Base-by-base conservation (phyloP, 2,329 filamentous ascomycete genomes). In the Arthrobotrys conoides region DNA sequence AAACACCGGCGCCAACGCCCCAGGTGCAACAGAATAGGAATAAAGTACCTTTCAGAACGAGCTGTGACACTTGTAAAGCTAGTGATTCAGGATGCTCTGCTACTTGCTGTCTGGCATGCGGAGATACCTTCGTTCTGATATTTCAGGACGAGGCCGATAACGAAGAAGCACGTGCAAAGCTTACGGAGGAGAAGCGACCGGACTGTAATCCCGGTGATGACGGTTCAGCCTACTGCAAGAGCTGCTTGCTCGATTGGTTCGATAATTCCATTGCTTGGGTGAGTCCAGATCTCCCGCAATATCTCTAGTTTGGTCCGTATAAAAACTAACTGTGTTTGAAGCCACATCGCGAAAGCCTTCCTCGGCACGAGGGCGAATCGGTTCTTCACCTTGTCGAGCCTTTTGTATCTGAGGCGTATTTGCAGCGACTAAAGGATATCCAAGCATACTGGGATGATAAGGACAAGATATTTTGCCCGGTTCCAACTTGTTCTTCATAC, bases 401-500 rank as follows among this genome's bases (percentile, higher is more conserved):
- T 4, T 76, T 76, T 41, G 66, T 66, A 27, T 76, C 72, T 12
- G 72, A 33, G 9, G 72, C 66, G 16, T 76, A 76, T 20, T 51
- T 71, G 49, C 5, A 64, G 12, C 48, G 27, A 2, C 12, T 76
- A 14, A 71, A 71, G 24, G 46, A 70, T 3, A 76, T 76, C 16
- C 66, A 76, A 18, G 49, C 24, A n/a, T 76, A 76, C 57, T 76
- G 72, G 72, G 72, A 76, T 10, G 72, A 76, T 20, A 71, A 76
- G 41, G 65, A 76, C 24, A 76, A 76, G 59, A 22, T 76, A 0
- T 76, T 76, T 44, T 76, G 72, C 12, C 72, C 72, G 2, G 72
- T 71, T 30, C 72, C 72, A 4, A 71, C 66, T 18, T 76, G 72
- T 22, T 76, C 72, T 27, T 10, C 72, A 5, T 76, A 76, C 41